A percentile compares a stretch with the other conserved stretches of the same genome.
These are phyloP conservation scores for Fermentozyma sake DNA, from an alignment of 1,139 yeast genomes.

Conservation along the genomic window DNA sequence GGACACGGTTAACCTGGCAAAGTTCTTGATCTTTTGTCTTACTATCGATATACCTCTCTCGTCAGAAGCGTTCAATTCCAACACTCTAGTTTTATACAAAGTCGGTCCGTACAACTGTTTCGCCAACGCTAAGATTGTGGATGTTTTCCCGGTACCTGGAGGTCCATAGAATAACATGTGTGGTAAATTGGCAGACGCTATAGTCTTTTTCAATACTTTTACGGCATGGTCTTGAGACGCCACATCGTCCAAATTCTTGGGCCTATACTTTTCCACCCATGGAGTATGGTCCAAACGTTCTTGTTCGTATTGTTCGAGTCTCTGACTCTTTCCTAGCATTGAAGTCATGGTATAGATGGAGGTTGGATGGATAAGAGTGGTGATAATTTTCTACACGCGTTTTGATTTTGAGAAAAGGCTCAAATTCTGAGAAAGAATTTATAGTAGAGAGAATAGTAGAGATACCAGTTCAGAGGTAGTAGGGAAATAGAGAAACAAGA, in stretches of 20 bases:
- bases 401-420: no score
- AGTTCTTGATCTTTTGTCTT: conserved; percentile 85
- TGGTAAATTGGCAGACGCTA: conserved; percentile 80
- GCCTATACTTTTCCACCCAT: conserved; percentile 83
- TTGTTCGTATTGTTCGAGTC: conserved; percentile 31
- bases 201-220: conserved; percentile 72
- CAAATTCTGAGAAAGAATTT: no score
- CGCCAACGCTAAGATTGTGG: conserved; percentile 85
- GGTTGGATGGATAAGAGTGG: not conserved
- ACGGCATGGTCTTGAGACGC: conserved; percentile 92
- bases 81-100: conserved; percentile 68
- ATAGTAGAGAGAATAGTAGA: no score
- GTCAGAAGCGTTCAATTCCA: conserved; percentile 93
- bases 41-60: conserved; percentile 95
- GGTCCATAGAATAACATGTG: conserved; percentile 97
- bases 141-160: conserved; percentile 96
- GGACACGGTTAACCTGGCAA: conserved; percentile 84
- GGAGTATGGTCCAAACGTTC: conserved; percentile 55
- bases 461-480: no score
- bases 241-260: conserved; percentile 77
- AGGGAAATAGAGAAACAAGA: conserved; percentile 2
- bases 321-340: conserved; percentile 10
- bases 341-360: conserved; percentile 12
- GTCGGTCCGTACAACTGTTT: conserved; percentile 74
- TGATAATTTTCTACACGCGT: no score